These are phyloP conservation scores for Suillus subaureus DNA, from an alignment of 768 basidiomycete species.

Conservation along the genomic window DNA sequence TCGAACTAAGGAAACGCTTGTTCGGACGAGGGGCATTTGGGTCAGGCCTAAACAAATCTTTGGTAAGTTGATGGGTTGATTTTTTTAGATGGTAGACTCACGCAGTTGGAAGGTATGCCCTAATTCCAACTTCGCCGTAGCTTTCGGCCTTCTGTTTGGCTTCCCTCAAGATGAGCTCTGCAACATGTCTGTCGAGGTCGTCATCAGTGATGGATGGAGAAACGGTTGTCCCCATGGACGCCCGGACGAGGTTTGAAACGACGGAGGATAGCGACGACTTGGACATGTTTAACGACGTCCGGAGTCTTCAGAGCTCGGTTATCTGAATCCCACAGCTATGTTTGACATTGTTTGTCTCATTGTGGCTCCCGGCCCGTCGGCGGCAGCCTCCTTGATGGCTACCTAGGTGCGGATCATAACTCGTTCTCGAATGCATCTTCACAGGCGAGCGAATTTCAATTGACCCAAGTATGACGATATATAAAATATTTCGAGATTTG, in stretches of 20 bases:
- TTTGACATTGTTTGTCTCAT: conserved; percentile 26
- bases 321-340: background rate
- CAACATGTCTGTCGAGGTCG: conserved; percentile 90
- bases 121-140: conserved; percentile 76
- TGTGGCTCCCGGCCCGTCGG: conserved; percentile 10
- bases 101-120: conserved; percentile 68
- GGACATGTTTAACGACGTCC: conserved; percentile 32
- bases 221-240: conserved; percentile 72
- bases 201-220: conserved; percentile 66
- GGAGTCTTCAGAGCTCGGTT: background rate
- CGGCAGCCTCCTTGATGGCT: background rate
- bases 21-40: conserved; percentile 77
- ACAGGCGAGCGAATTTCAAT: conserved; percentile 4
- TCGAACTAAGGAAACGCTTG: conserved; percentile 80
- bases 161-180: conserved; percentile 88
- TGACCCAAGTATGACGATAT: background rate
- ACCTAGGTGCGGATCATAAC: background rate
- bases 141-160: conserved; percentile 88
- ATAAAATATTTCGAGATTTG: background rate
- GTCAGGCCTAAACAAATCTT: conserved; percentile 49
- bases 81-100: conserved; percentile 35
- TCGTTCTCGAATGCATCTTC: background rate
- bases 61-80: conserved; percentile 4
- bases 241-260: conserved; percentile 77
- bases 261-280: conserved; percentile 77